Evolutionary conservation across 306 rosid species (phyloP).

Genomic region (Trifolium repens): DNA sequence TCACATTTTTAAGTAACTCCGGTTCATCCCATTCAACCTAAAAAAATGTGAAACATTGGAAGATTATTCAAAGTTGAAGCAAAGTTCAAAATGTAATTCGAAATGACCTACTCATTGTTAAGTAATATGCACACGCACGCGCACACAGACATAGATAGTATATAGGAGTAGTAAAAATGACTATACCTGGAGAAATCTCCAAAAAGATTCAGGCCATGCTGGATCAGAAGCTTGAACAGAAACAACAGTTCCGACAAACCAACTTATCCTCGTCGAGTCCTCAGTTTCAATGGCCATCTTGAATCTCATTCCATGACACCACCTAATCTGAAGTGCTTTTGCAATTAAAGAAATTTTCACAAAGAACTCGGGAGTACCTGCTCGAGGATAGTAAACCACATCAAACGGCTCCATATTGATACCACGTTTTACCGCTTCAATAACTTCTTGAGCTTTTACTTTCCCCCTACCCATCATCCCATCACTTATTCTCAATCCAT

Average conservation of each 20-base stretch:
- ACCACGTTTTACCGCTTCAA: conserved; percentile 72
- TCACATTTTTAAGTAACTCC: conserved; percentile 78
- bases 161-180: conserved; percentile 8
- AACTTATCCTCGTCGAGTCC: conserved; percentile 70
- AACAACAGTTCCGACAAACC: conserved; percentile 82
- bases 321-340: conserved; percentile 63
- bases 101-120: conserved; percentile 1
- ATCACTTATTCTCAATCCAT: conserved; percentile 46
- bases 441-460: conserved; percentile 68
- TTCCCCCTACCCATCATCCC: conserved; percentile 57
- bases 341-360: conserved; percentile 67
- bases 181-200: conserved; percentile 87
- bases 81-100: neutral
- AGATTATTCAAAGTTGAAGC: conserved; percentile 15
- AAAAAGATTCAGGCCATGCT: conserved; percentile 81
- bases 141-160: neutral
- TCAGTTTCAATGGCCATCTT: conserved; percentile 90
- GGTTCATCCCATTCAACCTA: conserved; percentile 95
- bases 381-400: conserved; percentile 79
- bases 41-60: conserved; percentile 33
- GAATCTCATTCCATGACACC: conserved; percentile 88
- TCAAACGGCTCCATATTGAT: conserved; percentile 68
- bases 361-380: conserved; percentile 83
- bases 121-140: neutral
- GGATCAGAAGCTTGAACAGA: conserved; percentile 73